Conservation (phyloP, 305 asterid species). For the Fraxinus floribunda region DNA sequence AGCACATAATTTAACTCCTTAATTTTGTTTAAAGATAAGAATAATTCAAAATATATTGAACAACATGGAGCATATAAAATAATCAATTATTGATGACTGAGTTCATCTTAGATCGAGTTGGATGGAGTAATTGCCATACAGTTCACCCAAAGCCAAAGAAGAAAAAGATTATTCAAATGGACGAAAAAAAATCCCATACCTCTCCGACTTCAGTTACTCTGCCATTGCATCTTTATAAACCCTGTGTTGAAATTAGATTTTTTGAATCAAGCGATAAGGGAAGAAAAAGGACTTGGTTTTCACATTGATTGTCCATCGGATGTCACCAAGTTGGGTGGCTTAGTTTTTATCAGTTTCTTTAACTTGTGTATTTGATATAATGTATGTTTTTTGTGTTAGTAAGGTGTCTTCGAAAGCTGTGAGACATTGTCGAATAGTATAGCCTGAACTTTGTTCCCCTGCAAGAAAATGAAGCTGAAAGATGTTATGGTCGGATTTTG, state of each 20-base stretch:
- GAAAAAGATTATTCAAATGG: background rate
- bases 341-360: too few relatives aligned
- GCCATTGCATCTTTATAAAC: slow-evolving; percentile 97
- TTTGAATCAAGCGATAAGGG: background rate
- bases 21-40: background rate
- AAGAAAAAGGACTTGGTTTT: too few relatives aligned
- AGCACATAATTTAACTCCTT: background rate
- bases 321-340: too few relatives aligned
- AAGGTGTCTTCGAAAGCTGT: too few relatives aligned
- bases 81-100: background rate
- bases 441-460: too few relatives aligned
- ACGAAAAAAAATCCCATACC: slow-evolving; percentile 33
- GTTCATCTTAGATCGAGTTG: background rate
- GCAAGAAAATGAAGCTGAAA: too few relatives aligned
- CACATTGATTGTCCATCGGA: too few relatives aligned
- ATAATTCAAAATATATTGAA: background rate
- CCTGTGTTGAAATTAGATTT: slow-evolving; percentile 47
- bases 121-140: background rate
- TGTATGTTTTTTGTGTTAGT: too few relatives aligned
- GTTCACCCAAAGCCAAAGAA: background rate
- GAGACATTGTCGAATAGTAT: too few relatives aligned
- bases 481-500: too few relatives aligned
- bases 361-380: too few relatives aligned
- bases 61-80: background rate
- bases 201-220: slow-evolving; percentile 75